phyloP scores from a whole-genome alignment of 1,284 basidiomycete species.

The Trametes pubescens region DNA sequence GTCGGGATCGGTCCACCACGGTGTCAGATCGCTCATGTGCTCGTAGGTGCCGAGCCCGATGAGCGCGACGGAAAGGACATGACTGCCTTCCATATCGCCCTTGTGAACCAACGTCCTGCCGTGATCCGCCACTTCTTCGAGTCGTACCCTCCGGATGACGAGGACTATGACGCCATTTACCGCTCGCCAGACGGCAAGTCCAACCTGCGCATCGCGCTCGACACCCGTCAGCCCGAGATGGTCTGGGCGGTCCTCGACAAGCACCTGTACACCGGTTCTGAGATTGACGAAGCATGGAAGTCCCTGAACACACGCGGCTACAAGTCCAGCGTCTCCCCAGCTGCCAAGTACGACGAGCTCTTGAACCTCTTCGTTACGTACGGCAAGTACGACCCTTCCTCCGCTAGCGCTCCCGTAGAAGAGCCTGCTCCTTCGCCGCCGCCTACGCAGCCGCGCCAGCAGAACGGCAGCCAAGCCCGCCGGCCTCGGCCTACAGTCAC shows the following conservation, averaged over 20 bases:
- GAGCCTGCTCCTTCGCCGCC: not conserved
- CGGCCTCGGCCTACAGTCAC: slow-evolving; percentile 23
- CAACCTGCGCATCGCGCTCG: slow-evolving; percentile 62
- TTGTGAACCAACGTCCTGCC: slow-evolving; percentile 56
- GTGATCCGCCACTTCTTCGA: slow-evolving; percentile 67
- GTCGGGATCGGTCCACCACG: slow-evolving; percentile 32
- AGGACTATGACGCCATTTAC: slow-evolving; percentile 60
- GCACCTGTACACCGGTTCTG: slow-evolving; percentile 54
- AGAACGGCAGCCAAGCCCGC: slow-evolving; percentile 19
- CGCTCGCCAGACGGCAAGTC: slow-evolving; percentile 47
- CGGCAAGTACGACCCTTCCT: slow-evolving; percentile 50
- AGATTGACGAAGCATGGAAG: slow-evolving; percentile 60
- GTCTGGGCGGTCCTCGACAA: slow-evolving; percentile 70
- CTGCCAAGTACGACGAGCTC: slow-evolving; percentile 58
- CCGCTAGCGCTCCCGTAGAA: not conserved
- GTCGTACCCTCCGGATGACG: slow-evolving; percentile 59
- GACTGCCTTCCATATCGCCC: slow-evolving; percentile 73
- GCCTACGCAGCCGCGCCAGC: slow-evolving; percentile 1
- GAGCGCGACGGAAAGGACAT: slow-evolving; percentile 65
- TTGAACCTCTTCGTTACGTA: slow-evolving; percentile 60
- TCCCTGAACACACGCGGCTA: slow-evolving; percentile 51
- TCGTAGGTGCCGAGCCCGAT: slow-evolving; percentile 71
- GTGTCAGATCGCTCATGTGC: not conserved
- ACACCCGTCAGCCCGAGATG: slow-evolving; percentile 64
- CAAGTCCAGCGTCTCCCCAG: slow-evolving; percentile 41